These are phyloP conservation scores for Ilyonectria destructans DNA, from an alignment of 2,329 filamentous ascomycete species.

Conservation along the genomic window DNA sequence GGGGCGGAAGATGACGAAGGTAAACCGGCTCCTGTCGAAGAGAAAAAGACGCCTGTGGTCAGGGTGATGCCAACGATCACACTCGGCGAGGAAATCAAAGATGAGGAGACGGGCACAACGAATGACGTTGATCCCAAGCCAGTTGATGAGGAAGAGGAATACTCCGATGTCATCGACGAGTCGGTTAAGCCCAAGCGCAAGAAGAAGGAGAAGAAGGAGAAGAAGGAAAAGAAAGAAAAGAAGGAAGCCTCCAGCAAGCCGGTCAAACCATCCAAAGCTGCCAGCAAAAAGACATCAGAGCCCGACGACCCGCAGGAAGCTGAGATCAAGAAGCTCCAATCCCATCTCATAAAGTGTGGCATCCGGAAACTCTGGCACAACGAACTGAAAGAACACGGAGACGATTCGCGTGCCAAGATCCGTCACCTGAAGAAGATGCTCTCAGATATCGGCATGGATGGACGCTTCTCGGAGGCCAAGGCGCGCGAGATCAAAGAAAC, in stretches of 20 bases:
- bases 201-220: slow-evolving; percentile 60
- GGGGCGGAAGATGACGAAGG: slow-evolving; percentile 4
- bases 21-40: slow-evolving; percentile 11
- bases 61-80: slow-evolving; percentile 33
- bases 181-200: slow-evolving; percentile 72
- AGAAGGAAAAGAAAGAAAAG: slow-evolving; percentile 40
- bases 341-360: slow-evolving; percentile 90
- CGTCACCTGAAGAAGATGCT: slow-evolving; percentile 86
- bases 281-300: slow-evolving; percentile 51
- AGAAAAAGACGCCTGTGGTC: slow-evolving; percentile 24
- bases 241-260: slow-evolving; percentile 50
- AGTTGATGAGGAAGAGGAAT: slow-evolving; percentile 58
- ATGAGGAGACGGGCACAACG: slow-evolving; percentile 20
- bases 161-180: slow-evolving; percentile 80
- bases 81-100: slow-evolving; percentile 40
- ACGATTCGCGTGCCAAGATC: slow-evolving; percentile 85
- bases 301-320: slow-evolving; percentile 75
- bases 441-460: slow-evolving; percentile 87
- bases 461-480: slow-evolving; percentile 88
- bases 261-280: slow-evolving; percentile 48
- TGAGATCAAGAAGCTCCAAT: slow-evolving; percentile 91
- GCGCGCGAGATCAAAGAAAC: slow-evolving; percentile 90
- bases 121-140: slow-evolving; percentile 39
- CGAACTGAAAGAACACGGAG: slow-evolving; percentile 82
- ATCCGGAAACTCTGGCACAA: slow-evolving; percentile 93